Evolutionary conservation across 352 stramenopile genomes (phyloP).

Genomic region (Globisporangium mamillatum): DNA sequence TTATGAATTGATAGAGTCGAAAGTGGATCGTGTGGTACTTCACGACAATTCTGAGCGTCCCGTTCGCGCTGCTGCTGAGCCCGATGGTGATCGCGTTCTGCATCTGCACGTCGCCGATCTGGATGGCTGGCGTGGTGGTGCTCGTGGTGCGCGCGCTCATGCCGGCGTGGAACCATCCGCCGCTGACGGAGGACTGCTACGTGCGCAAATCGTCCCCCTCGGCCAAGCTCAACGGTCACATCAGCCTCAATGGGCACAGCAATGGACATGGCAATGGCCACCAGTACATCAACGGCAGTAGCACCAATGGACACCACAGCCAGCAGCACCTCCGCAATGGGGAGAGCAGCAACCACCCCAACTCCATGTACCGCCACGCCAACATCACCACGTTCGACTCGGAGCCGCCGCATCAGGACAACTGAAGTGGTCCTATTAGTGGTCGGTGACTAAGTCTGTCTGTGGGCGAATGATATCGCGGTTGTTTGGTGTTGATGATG

Average conservation of each 20-base stretch:
- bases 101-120: slow-evolving; percentile 79
- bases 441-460: background rate
- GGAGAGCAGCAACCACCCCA: slow-evolving; percentile 40
- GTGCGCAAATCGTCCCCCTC: slow-evolving; percentile 25
- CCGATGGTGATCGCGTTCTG: slow-evolving; percentile 74
- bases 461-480: background rate
- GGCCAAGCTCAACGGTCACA: slow-evolving; percentile 11
- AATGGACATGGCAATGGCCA: slow-evolving; percentile 1
- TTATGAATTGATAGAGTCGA: slow-evolving; percentile 29
- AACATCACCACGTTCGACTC: slow-evolving; percentile 13
- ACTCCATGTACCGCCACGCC: slow-evolving; percentile 43
- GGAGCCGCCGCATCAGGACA: background rate
- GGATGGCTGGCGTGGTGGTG: slow-evolving; percentile 54
- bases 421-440: background rate
- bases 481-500: background rate
- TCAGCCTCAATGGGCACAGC: background rate
- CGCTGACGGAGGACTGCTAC: slow-evolving; percentile 38
- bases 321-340: slow-evolving; percentile 31
- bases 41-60: slow-evolving; percentile 62
- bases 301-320: slow-evolving; percentile 6
- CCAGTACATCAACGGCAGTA: background rate
- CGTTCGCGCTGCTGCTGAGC: slow-evolving; percentile 69
- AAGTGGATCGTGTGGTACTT: slow-evolving; percentile 68
- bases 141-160: slow-evolving; percentile 51
- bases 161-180: slow-evolving; percentile 27